Percentiles rank a stretch among this genome's conserved stretches.
Evolutionary conservation across 345 rosid species (phyloP).

Genomic region (Barbarea vulgaris): DNA sequence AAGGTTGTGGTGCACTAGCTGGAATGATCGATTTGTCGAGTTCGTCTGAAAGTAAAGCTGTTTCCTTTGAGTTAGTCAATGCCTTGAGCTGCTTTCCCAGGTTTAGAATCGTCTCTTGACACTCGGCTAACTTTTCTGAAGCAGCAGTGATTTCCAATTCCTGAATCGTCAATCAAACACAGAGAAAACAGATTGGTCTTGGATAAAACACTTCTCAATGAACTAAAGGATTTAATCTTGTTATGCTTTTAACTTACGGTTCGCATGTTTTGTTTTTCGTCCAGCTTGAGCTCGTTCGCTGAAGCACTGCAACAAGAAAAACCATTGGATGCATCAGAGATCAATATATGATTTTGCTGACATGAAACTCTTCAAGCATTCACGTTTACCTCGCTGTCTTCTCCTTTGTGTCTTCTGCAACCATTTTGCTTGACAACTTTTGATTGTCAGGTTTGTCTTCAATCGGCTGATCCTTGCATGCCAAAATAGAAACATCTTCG

Average conservation of each 20-base stretch:
- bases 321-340: slow-evolving; percentile 33
- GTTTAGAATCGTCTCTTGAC: slow-evolving; percentile 85
- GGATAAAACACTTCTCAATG: background rate
- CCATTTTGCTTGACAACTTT: slow-evolving; percentile 37
- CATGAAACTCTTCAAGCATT: slow-evolving; percentile 44
- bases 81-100: slow-evolving; percentile 90
- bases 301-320: slow-evolving; percentile 50
- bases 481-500: slow-evolving; percentile 16
- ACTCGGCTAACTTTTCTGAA: slow-evolving; percentile 90
- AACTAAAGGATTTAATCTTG: slow-evolving; percentile 19
- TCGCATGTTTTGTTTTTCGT: slow-evolving; percentile 53
- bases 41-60: slow-evolving; percentile 53
- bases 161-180: slow-evolving; percentile 47
- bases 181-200: background rate
- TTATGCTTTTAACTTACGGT: slow-evolving; percentile 62
- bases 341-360: slow-evolving; percentile 12
- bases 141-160: slow-evolving; percentile 87
- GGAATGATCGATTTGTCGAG: slow-evolving; percentile 34
- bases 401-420: slow-evolving; percentile 42
- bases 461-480: slow-evolving; percentile 27
- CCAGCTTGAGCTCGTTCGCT: slow-evolving; percentile 49
- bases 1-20: slow-evolving; percentile 33
- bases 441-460: slow-evolving; percentile 23
- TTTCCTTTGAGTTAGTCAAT: slow-evolving; percentile 66
- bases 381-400: slow-evolving; percentile 32